phyloP scores from a whole-genome alignment of 2,329 filamentous ascomycete species.

The Calonectria ilicicola region DNA sequence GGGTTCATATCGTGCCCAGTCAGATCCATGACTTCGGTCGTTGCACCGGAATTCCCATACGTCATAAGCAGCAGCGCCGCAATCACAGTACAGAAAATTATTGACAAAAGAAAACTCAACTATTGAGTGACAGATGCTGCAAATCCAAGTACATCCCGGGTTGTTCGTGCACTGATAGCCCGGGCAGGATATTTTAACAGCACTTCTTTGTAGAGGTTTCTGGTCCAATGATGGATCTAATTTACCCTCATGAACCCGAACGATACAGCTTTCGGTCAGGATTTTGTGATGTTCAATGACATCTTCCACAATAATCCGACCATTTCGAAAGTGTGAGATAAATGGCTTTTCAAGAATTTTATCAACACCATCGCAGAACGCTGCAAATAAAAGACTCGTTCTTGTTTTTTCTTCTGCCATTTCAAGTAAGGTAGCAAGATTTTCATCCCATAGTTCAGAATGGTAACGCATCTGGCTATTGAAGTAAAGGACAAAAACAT shows the following conservation, averaged over 20 bases:
- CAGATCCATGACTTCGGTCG: constrained; percentile 34
- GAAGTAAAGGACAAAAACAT: constrained; percentile 15
- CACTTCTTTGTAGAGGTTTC: constrained; percentile 30
- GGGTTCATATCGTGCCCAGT: constrained; percentile 23
- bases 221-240: not conserved
- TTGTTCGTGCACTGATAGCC: constrained; percentile 33
- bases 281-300: not conserved
- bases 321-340: not conserved
- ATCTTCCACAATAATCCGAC: not conserved
- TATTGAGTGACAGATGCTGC: not conserved
- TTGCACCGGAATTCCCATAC: constrained; percentile 50
- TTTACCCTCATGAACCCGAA: constrained; percentile 10
- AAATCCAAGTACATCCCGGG: constrained; percentile 21
- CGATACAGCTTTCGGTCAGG: constrained; percentile 1
- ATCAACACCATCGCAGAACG: not conserved
- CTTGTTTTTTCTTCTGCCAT: not conserved
- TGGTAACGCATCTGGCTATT: constrained; percentile 11
- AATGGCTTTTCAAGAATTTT: not conserved
- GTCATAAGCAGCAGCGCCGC: constrained; percentile 44
- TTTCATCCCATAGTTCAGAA: constrained; percentile 20
- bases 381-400: not conserved
- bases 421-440: constrained; percentile 4
- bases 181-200: constrained; percentile 50
- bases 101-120: constrained; percentile 21
- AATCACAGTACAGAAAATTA: constrained; percentile 51